phyloP scores from a whole-genome alignment of 495 filamentous ascomycete genomes.

The Thozetella sp. region DNA sequence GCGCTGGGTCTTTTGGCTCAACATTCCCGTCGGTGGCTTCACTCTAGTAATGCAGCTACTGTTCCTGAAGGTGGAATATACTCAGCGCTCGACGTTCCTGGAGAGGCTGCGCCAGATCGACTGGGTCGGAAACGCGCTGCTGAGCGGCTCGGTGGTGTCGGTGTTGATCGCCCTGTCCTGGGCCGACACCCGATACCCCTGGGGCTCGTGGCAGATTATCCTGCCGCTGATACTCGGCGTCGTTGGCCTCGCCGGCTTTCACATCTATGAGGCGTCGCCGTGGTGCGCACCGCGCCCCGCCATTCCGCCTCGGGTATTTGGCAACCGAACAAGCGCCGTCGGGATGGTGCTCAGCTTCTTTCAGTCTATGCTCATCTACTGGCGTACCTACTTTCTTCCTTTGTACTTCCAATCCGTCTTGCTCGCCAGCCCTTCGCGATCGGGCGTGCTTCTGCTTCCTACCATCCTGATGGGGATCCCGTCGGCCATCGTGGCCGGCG shows the following conservation, averaged over 20 bases:
- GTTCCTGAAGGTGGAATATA: conserved; percentile 23
- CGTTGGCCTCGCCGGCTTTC: conserved; percentile 15
- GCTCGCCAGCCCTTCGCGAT: conserved; percentile 23
- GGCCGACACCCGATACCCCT: conserved; percentile 11
- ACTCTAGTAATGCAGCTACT: conserved; percentile 19
- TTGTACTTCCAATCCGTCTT: conserved; percentile 46
- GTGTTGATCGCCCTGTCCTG: conserved; percentile 15
- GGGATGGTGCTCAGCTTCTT: conserved; percentile 18
- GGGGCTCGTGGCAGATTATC: conserved; percentile 24
- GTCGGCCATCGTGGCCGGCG: conserved; percentile 23
- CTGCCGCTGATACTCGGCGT: conserved; percentile 14
- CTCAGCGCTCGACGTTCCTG: conserved; percentile 11
- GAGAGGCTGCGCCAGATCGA: conserved; percentile 20
- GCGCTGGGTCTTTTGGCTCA: conserved; percentile 27
- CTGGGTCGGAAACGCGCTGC: conserved; percentile 19
- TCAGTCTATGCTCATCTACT: conserved; percentile 21
- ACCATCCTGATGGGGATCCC: conserved; percentile 30
- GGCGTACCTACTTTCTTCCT: conserved; percentile 42
- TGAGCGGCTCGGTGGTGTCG: conserved; percentile 20
- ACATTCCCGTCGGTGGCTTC: conserved; percentile 20
- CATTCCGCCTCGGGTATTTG: conserved; percentile 23
- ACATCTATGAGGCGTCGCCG: conserved; percentile 13
- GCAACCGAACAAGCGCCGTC: conserved; percentile 21
- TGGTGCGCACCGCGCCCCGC: conserved; percentile 18
- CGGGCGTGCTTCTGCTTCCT: conserved; percentile 39